A percentile compares a stretch with the other conserved stretches of the same genome.
Conservation (phyloP, 768 basidiomycete species). For the Dacryopinax spathularia region DNA sequence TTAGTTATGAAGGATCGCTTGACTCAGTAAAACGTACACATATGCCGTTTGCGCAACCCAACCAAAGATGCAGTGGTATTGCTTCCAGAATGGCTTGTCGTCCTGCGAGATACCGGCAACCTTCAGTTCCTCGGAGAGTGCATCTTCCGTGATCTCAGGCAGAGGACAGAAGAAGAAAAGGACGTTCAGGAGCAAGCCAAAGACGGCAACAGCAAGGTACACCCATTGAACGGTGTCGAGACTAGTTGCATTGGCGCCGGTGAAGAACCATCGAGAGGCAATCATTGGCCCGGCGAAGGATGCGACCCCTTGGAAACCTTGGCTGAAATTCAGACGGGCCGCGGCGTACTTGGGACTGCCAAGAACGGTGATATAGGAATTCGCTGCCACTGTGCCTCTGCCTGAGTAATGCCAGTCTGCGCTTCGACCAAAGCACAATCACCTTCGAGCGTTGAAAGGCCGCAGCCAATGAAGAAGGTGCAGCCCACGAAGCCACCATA, state of each 20-base stretch:
- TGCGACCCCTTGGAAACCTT: constrained; percentile 65
- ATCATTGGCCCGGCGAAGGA: constrained; percentile 58
- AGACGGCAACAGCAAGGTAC: constrained; percentile 26
- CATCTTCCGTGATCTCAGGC: constrained; percentile 58
- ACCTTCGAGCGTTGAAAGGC: constrained; percentile 44
- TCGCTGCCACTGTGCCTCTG: constrained; percentile 43
- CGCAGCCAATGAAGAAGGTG: constrained; percentile 48
- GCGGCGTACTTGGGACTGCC: constrained; percentile 57
- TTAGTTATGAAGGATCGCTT: not conserved
- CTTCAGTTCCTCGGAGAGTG: constrained; percentile 37
- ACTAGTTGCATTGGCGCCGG: constrained; percentile 42
- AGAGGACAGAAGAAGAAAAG: constrained; percentile 55
- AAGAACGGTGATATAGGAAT: constrained; percentile 63
- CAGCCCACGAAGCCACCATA: constrained; percentile 63
- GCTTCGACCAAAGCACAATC: not conserved
- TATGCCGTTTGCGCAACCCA: constrained; percentile 59
- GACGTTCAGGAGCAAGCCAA: constrained; percentile 47
- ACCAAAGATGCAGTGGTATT: constrained; percentile 56
- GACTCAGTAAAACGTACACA: constrained; percentile 25
- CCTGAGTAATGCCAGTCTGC: constrained; percentile 3
- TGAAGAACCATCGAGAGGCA: constrained; percentile 61
- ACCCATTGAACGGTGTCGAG: constrained; percentile 58
- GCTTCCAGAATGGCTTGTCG: constrained; percentile 47
- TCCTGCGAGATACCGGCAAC: constrained; percentile 23
- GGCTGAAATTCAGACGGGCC: constrained; percentile 62